Evolutionary conservation across 1,284 basidiomycete species (phyloP), one percentile per base, ranked within the genome.

Genomic region (Peniophora sp.): DNA sequence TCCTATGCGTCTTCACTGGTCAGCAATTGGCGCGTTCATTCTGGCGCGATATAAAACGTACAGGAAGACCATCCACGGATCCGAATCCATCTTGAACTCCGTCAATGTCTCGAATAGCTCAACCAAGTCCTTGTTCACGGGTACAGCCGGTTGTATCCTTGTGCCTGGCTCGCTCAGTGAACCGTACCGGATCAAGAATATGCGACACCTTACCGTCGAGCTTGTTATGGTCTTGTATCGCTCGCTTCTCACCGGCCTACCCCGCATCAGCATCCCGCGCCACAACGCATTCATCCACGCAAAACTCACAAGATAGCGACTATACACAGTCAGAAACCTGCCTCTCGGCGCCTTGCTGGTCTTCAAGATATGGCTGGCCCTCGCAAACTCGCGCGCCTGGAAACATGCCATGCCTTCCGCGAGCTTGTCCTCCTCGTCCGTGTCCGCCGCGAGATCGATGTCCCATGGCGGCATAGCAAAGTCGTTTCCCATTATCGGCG

Each of bases 21-120:
- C 49, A 46, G 47, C 47, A 52, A 24, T 34, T 38, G 48, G 49
- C 49, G 46, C 43, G 45, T 50, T 48, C 27, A 32, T n/a, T 5
- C 27, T 41, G 52, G 53, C 34, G 38, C 44, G 32, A n/a, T n/a
- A 36, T 47, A n/a, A 24, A 3, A 63, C 86, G 53, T 58, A 93
- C 89, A 97, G 67, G 65, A 94, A 96, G 10, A 93, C 66, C 22
- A 94, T 67, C 76, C 90, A 97, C 1, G 94, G 89, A 63, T 97
- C 92, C 8, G 72, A 74, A 19, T 68, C 66, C 60, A 77, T 69
- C 48, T 71, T 69, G 9, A 89, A 38, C 2, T 32, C 38, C 12
- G 51, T 50, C 5, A 51, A 79, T 49, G 70, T 67, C 50, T 78
- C 76, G 11, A 92, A 67, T 47, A 92, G 72, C 17, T 78, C 74